These are phyloP conservation scores for Balamuthia mandrillaris DNA, from an alignment of 208 protist genomes.

Conservation along the genomic window DNA sequence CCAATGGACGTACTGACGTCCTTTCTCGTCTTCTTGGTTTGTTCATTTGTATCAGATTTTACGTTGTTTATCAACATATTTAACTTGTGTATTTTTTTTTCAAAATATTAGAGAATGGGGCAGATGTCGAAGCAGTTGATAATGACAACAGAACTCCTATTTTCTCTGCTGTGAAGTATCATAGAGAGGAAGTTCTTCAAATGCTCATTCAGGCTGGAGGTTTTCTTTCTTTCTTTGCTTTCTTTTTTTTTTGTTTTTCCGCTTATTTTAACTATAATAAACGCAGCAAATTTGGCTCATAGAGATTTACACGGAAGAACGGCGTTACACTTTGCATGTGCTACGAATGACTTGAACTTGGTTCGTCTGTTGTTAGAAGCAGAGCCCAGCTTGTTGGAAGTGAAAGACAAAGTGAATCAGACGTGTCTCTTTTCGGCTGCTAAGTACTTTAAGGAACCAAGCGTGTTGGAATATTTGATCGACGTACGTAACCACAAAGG, in stretches of 20 bases:
- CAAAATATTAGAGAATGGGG: too few species aligned
- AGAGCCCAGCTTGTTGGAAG: not conserved
- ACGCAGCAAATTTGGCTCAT: not conserved
- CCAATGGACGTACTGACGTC: not conserved
- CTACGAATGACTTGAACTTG: not conserved
- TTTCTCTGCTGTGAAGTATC: constrained; percentile 14
- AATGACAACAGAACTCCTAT: not conserved
- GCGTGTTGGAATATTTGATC: not conserved
- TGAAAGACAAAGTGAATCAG: not conserved
- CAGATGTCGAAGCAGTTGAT: not conserved
- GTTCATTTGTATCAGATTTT: too few species aligned
- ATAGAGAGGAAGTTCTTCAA: not conserved
- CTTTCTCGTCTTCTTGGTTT: not conserved
- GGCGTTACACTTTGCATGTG: not conserved
- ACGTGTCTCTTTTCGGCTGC: not conserved
- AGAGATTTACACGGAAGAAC: not conserved
- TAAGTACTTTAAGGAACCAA: not conserved
- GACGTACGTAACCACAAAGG: too few species aligned
- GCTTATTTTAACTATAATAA: not conserved
- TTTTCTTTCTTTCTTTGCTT: not conserved
- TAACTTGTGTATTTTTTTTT: too few species aligned
- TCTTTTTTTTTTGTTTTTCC: not conserved
- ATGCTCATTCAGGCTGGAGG: not conserved
- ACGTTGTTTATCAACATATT: too few species aligned
- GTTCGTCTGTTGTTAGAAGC: not conserved